Base-by-base conservation (phyloP, 2,329 filamentous ascomycete species). In the Aspergillus tanneri region DNA sequence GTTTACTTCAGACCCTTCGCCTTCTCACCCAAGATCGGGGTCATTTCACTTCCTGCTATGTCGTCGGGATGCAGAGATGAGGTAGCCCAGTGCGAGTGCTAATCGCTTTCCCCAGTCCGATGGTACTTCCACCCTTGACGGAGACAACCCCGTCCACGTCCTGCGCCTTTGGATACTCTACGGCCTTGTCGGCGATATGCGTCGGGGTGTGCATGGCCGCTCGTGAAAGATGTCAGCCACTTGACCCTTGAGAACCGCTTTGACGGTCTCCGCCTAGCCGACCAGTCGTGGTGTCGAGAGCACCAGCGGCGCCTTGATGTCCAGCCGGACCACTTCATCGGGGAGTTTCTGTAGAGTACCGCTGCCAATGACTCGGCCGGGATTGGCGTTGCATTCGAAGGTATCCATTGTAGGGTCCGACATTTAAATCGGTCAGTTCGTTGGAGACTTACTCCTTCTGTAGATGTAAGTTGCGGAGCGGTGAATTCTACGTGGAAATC, bases 11-110 rank as follows among this genome's bases (percentile, higher is more conserved):
- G 61, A 0, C 82, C 81, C 44, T 79, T 74, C 10, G 73, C 70
- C 0, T 81, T 85, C 67, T 86, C 81, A 2, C 83, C 83, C 10
- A 86, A 66, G 38, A 85, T 83, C 0, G 82, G 79, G 3, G 83
- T 85, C 75, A 86, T 82, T 60, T 86, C 83, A 51, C 77, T 81
- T 3, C 80, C 80, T 4, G 80, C 77, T 83, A 84, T 0, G 80
- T 82, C 2, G 80, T 83, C n/a, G 81, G 79, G 40, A 84, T 77
- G 56, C 78, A 82, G 35, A 83, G 75, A 58, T 83, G 80, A 16
- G 77, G 78, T 25, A 83, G 68, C 0, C 72, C 73, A 25, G 78
- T 81, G 34, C 77, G 72, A 39, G 77, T 67, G 38, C 73, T 74
- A 50, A 83, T 74, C 2, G 79, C 80, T 56, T 83, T 83, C 4